Evolutionary conservation across 352 stramenopile genomes (phyloP), one percentile per base, ranked within the genome.

Genomic region (Phytophthora capsici): DNA sequence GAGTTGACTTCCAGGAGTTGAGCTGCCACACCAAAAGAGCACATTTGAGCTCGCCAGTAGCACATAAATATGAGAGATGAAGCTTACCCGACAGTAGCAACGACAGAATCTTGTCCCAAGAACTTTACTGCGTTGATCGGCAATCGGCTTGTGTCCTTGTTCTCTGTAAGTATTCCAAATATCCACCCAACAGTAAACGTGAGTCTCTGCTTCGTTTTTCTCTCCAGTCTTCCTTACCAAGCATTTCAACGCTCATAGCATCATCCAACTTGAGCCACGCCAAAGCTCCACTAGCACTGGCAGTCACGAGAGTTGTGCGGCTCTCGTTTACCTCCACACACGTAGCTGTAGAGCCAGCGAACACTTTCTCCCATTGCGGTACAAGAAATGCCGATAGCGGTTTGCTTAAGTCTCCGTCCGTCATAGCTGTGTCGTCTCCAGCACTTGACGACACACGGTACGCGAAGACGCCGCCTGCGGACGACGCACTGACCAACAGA

Each of bases 211-310:
- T 46, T 20, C 25, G 40, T 9, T 17, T n/a, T n/a, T 16, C 17
- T 36, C 17, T 32, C 38, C 2, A 16, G 4, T 47, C 20, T 14
- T 40, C 28, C 30, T 14, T 62, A 90, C 82, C 75, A 49, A 88
- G 84, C 40, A 75, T 86, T n/a, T 71, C 69, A 57, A 86, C 58
- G 55, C 63, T 71, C 57, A 77, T 72, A 13, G 26, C 37, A 16
- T 88, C 72, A 61, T 90, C 81, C 10, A 94, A 76, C 28, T 81
- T 76, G 22, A 92, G 63, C 86, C 86, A 94, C 54, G 78, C 84
- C 26, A 92, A 48, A 26, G 80, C 61, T 50, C 86, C 86, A 40
- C 63, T 53, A 22, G 80, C 74, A 20, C 78, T 89, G 17, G 73
- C 82, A 37, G 73, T 75, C 16, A 91, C 83, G 23, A 90, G 68